Base-by-base conservation (phyloP, 805 yeast species). In the Cyberlindnera saturnus region DNA sequence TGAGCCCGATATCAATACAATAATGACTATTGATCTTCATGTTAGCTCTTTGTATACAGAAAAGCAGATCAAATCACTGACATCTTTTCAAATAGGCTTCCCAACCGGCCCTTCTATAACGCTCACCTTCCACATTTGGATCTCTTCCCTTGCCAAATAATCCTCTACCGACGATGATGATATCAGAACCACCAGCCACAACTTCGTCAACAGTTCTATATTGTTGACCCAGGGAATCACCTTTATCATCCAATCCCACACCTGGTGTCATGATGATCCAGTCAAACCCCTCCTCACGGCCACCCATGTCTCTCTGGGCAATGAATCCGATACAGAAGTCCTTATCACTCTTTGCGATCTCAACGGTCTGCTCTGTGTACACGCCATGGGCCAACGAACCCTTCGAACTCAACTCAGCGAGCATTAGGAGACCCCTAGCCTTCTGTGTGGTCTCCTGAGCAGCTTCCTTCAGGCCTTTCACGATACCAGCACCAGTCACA, bases 181-280 rank as follows among this genome's bases (percentile, higher is more conserved):
- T 77, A 63, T 93, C 99, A 2, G 95, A 75, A n/a, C 98, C 98
- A 1, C 84, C 78, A 13, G 76, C 60, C 11, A 91, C 72, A 19
- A 89, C 99, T 47, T 85, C 87, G 50, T 78, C 79, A 4, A 91
- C 98, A 5, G 96, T 81, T 63, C 99, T 77, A 65, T 93, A 93
- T 66, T 93, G 98, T 65, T 93, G 99, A 19, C 99, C 99, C 48
- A 93, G 73, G 1, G 82, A 79, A 62, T 93, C 99, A 14, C 98
- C 97, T 63, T 84, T 93, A 60, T 91, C 98, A 60, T 91, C 99
- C 41, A 93, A 74, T 3, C 98, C 98, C 33, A 93, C 99, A 48
- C 99, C 99, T 0, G 99, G 99, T 1, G 99, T 91, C 93, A 93
- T 82, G 45, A 90, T 79, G 34, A 93, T 66, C 96, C 97, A 93